These are phyloP conservation scores for Patellifolia procumbens DNA, from an alignment of 179 eudicot species.

Conservation along the genomic window DNA sequence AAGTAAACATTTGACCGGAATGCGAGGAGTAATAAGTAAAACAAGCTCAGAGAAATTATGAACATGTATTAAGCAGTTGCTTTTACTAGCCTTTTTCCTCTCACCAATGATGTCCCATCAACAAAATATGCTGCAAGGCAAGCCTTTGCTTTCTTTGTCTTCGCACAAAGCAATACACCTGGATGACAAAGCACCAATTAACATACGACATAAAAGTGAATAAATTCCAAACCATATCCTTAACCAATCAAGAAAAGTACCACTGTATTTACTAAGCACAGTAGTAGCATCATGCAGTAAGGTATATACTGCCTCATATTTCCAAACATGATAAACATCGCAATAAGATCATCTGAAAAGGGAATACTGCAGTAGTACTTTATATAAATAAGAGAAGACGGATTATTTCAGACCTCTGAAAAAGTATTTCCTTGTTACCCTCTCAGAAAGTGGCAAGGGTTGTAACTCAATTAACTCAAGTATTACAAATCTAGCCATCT, in stretches of 20 bases:
- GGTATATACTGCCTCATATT: background rate
- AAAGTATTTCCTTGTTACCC: too few species aligned
- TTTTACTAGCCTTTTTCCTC: conserved; percentile 52
- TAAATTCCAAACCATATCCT: conserved; percentile 6
- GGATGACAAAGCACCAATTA: conserved; percentile 19
- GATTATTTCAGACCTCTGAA: too few species aligned
- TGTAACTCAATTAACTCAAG: too few species aligned
- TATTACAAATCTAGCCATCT: too few species aligned
- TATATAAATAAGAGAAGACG: too few species aligned
- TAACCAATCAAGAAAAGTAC: background rate
- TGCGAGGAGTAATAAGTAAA: background rate
- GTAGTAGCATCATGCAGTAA: background rate
- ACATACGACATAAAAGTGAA: conserved; percentile 2
- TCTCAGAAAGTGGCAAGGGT: too few species aligned
- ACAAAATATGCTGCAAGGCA: conserved; percentile 80
- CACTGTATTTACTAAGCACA: background rate
- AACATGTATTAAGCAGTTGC: background rate
- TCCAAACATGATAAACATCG: background rate
- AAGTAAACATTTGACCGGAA: background rate
- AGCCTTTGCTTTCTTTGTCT: conserved; percentile 80
- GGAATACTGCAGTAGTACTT: too few species aligned
- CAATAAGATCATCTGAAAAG: background rate
- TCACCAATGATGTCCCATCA: conserved; percentile 72
- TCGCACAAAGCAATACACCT: conserved; percentile 98
- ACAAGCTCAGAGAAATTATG: conserved; percentile 5